Evolutionary conservation across 495 filamentous ascomycete species (phyloP).

Genomic region (Trichoderma virens): DNA sequence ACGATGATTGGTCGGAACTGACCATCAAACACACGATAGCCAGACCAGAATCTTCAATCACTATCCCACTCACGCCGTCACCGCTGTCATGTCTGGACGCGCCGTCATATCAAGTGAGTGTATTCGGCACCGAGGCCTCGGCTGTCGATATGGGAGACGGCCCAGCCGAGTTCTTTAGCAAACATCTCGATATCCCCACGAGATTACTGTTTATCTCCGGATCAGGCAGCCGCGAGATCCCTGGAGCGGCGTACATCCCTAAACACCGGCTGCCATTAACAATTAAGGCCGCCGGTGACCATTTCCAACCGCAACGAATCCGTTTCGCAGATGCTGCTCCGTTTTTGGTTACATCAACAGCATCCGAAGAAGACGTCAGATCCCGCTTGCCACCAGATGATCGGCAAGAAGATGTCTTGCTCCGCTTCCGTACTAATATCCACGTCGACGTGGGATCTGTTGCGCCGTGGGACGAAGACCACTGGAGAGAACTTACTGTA

Average conservation of each 20-base stretch:
- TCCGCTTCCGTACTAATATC: conserved; percentile 1
- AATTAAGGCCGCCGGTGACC: neutral
- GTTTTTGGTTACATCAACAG: neutral
- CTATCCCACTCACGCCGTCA: neutral
- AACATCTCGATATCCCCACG: neutral
- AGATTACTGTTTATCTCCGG: neutral
- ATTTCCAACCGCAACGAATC: neutral
- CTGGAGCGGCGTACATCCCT: neutral
- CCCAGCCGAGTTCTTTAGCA: conserved; percentile 3
- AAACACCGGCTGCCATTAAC: neutral
- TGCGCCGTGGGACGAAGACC: neutral
- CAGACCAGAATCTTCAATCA: neutral
- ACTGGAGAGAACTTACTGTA: neutral
- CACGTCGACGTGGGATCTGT: neutral
- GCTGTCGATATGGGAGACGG: neutral
- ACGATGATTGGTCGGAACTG: neutral
- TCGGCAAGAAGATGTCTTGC: neutral
- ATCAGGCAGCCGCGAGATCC: neutral
- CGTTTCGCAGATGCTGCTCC: neutral
- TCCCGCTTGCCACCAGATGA: neutral
- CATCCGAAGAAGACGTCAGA: neutral
- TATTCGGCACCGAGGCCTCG: neutral
- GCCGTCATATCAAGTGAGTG: neutral
- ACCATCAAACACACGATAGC: neutral
- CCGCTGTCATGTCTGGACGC: neutral